Percentiles rank a stretch among this genome's conserved stretches.
Conservation (phyloP, 106 monocot species). For the Gastrodia elata region DNA sequence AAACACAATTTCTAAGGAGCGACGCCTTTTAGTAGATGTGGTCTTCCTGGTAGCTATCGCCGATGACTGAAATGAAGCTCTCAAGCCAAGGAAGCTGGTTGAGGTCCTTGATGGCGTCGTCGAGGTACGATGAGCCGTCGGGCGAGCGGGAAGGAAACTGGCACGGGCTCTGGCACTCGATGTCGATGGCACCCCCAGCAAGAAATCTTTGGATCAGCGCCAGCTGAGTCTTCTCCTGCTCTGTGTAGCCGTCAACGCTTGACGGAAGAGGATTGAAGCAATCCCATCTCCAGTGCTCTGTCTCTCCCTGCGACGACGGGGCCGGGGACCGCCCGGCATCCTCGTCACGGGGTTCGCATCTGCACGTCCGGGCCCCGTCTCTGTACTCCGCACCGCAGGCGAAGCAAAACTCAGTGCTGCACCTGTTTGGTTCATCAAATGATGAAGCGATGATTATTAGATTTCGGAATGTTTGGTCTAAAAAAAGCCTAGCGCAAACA, state of each 20-base stretch:
- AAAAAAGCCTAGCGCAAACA: no score
- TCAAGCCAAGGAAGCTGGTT: constrained; percentile 97
- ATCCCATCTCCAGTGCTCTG: constrained; percentile 73
- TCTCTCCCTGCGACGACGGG: constrained; percentile 23
- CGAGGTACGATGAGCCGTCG: constrained; percentile 76
- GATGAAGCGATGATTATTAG: neutral
- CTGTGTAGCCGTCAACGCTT: constrained; percentile 53
- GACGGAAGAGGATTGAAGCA: constrained; percentile 39
- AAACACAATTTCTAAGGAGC: neutral
- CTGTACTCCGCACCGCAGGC: constrained; percentile 50
- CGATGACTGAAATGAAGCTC: constrained; percentile 88
- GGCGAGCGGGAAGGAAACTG: constrained; percentile 68
- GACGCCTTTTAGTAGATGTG: constrained; percentile 20
- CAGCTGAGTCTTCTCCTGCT: constrained; percentile 82
- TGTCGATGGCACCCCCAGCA: constrained; percentile 58
- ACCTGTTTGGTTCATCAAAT: constrained; percentile 33
- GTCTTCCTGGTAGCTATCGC: constrained; percentile 69
- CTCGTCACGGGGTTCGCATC: constrained; percentile 29
- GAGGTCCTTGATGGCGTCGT: constrained; percentile 91
- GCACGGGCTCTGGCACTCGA: constrained; percentile 29
- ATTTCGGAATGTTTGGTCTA: neutral
- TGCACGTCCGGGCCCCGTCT: constrained; percentile 43
- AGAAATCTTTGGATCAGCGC: constrained; percentile 86
- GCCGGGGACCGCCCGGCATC: constrained; percentile 13
- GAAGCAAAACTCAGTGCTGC: constrained; percentile 68